These are phyloP conservation scores for Camelina hispida DNA, from an alignment of 345 rosid species.

Conservation along the genomic window DNA sequence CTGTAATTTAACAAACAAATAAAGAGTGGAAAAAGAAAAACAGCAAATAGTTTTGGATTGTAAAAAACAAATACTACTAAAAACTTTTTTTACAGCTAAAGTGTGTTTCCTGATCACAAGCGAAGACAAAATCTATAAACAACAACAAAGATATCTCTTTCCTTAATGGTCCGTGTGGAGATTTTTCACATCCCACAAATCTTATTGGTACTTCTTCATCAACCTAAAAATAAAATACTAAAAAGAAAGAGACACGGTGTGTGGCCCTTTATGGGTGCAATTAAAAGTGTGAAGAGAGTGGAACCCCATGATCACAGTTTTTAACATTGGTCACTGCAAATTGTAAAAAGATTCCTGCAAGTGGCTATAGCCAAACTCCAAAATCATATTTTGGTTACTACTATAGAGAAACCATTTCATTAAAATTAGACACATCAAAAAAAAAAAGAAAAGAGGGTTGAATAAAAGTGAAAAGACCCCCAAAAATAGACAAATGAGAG, in stretches of 20 bases:
- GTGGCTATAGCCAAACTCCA: too few relatives aligned
- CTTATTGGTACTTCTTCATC: slow-evolving; percentile 30
- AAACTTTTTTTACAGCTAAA: slow-evolving; percentile 17
- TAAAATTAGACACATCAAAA: too few relatives aligned
- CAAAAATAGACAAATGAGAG: too few relatives aligned
- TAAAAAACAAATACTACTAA: not conserved
- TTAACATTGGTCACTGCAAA: too few relatives aligned
- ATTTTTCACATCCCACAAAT: slow-evolving; percentile 34
- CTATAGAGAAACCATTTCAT: too few relatives aligned
- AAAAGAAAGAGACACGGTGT: not conserved
- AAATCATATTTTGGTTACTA: too few relatives aligned
- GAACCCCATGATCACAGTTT: too few relatives aligned
- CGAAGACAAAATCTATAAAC: slow-evolving; percentile 37
- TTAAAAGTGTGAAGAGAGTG: slow-evolving; percentile 26
- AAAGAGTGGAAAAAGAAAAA: too few relatives aligned
- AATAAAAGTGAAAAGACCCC: too few relatives aligned
- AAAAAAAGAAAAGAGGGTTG: too few relatives aligned
- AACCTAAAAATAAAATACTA: slow-evolving; percentile 10
- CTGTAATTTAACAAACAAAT: too few relatives aligned
- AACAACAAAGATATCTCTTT: slow-evolving; percentile 19
- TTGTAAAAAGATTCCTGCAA: too few relatives aligned
- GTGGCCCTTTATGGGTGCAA: slow-evolving; percentile 28
- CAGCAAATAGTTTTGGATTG: not conserved
- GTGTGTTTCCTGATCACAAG: slow-evolving; percentile 36
- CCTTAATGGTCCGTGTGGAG: slow-evolving; percentile 26